Percentiles rank a stretch among this genome's conserved stretches.
phyloP scores from a whole-genome alignment of 495 filamentous ascomycete species.

The Xylaria scruposa region DNA sequence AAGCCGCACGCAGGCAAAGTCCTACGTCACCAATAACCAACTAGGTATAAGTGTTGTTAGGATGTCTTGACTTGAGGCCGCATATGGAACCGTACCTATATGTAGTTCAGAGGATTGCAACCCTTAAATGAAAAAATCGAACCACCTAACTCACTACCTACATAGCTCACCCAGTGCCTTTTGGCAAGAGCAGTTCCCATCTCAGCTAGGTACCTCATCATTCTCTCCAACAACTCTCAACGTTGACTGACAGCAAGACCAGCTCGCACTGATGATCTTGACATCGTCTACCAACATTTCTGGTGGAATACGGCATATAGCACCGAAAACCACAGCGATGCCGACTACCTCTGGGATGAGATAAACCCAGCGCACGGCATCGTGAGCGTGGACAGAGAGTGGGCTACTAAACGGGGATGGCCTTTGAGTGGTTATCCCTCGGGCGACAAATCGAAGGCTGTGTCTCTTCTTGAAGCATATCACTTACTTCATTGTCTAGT shows the following conservation, averaged over 20 bases:
- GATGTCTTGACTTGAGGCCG: too few species aligned
- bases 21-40: too few species aligned
- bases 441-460: constrained; percentile 12
- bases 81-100: too few species aligned
- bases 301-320: constrained; percentile 21
- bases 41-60: too few species aligned
- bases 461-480: constrained; percentile 18
- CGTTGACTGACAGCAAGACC: not conserved
- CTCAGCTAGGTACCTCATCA: not conserved
- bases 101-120: too few species aligned
- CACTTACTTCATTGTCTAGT: constrained; percentile 17
- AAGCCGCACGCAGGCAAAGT: too few species aligned
- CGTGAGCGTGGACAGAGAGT: constrained; percentile 12
- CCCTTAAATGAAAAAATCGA: too few species aligned
- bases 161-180: too few species aligned
- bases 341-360: constrained; percentile 14
- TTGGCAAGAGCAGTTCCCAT: not conserved
- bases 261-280: constrained; percentile 7
- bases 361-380: constrained; percentile 19
- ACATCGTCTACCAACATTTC: constrained; percentile 5
- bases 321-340: constrained; percentile 6
- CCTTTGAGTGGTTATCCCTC: constrained; percentile 3
- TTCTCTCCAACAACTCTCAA: not conserved
- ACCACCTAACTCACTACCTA: too few species aligned
- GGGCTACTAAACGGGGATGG: constrained; percentile 7